Evolutionary conservation across 1,139 yeast species (phyloP), one percentile per base, ranked within the genome.

Genomic region (Barnettozyma hawaiiensis): DNA sequence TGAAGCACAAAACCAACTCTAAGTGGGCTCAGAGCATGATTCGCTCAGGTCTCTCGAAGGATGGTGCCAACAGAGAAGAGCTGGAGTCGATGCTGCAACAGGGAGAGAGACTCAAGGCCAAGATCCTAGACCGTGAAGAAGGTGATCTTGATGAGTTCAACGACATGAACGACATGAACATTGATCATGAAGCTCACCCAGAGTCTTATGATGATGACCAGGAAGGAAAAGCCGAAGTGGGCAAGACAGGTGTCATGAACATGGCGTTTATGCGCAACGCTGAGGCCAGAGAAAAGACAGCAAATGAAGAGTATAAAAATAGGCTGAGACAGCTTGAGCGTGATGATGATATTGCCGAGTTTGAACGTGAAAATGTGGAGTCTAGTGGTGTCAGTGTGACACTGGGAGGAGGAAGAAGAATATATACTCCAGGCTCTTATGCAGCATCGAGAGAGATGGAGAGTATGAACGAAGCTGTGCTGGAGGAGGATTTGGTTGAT

Each of bases 181-280:
- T 63, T 20, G 55, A 57, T 23, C 57, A 59, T 22, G 66, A 65
- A 15, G 75, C n/a, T n/a, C n/a, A 67, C 6, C 66, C 64, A 14
- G 61, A 59, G 2, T 62, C 53, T 11, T 70, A 63, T 9, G 60
- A 58, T n/a, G n/a, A n/a, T n/a, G n/a, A n/a, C n/a, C n/a, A n/a
- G 12, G 61, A 56, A 21, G 52, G 52, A 11, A 67, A 71, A 37
- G 64, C 67, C 39, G 66, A 67, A 22, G 63, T 84, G 19, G 94
- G 95, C 16, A 89, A 89, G 61, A 64, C 71, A 14, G 97, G 97
- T 47, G 82, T 92, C 22, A 66, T 90, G 69, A 84, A 80, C 37
- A 92, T 92, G 97, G 95, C 89, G 52, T 92, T 92, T 62, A 89
- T 90, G 96, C 81, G 75, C 53, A 84, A 82, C 50, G 97, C 96